Evolutionary conservation across 2,329 filamentous ascomycete species (phyloP), one percentile per base, ranked within the genome.

Genomic region (Xylariomycetidae sp.): DNA sequence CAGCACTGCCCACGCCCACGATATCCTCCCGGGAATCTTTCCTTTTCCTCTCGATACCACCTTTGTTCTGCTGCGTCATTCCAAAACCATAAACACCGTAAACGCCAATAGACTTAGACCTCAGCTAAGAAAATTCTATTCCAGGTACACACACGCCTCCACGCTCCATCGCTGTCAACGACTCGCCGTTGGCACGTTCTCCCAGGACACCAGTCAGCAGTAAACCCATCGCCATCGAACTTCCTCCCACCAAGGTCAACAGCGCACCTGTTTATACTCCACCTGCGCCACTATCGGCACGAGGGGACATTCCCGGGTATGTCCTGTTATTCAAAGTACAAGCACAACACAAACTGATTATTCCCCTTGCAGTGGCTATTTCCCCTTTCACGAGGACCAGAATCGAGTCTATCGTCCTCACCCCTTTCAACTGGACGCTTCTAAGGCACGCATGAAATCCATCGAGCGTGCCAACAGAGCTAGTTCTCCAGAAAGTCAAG

Each of bases 301-400:
- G 76, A 34, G 77, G 76, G 33, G 76, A 80, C 53, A 49, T 75
- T 31, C 66, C 64, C 51, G 74, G 75, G 77, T 80, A 69, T 51
- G 69, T 63, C n/a, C n/a, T 27, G 25, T 25, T 22, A 27, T 25
- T 23, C 28, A 36, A n/a, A 34, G 42, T 36, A 40, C 40, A 41
- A 33, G 42, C n/a, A 18, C 13, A 30, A 11, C 15, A 20, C 9
- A 18, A 30, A 17, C 17, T 15, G 17, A 23, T 26, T 28, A 26
- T 27, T 27, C 25, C 25, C 9, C 26, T 28, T 38, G 27, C 44
- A 80, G 76, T 52, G 75, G 70, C 17, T 80, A 80, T 47, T 80
- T 80, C 45, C 74, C 75, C 13, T 55, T 72, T 19, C 74, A 79
- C 56, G 75, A 79, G 53, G 72, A 79, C 32, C 67, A 70, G 26